phyloP scores from a whole-genome alignment of 352 stramenopile species.

The Globisporangium solare region DNA sequence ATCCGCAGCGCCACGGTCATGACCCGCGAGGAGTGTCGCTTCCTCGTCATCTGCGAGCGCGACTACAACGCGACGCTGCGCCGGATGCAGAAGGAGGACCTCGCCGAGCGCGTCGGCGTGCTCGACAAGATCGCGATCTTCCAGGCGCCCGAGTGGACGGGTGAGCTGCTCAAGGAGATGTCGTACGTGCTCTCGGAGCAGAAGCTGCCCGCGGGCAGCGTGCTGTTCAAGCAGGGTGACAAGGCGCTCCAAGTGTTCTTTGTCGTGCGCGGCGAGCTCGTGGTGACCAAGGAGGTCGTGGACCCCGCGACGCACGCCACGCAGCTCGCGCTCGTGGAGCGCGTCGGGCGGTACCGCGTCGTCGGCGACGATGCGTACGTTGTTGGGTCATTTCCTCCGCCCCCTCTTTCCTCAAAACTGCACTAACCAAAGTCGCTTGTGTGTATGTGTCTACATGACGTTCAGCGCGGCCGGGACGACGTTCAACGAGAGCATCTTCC shows the following conservation, averaged over 20 bases:
- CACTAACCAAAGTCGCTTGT: background rate
- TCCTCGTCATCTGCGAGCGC: constrained; percentile 69
- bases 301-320: constrained; percentile 28
- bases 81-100: constrained; percentile 67
- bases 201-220: constrained; percentile 34
- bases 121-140: constrained; percentile 70
- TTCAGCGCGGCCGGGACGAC: constrained; percentile 46
- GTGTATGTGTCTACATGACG: background rate
- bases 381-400: too few relatives aligned
- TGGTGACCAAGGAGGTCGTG: constrained; percentile 45
- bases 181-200: constrained; percentile 69
- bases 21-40: constrained; percentile 48
- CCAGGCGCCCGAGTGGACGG: constrained; percentile 69
- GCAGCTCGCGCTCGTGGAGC: constrained; percentile 50
- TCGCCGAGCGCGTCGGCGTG: constrained; percentile 47
- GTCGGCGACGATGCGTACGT: constrained; percentile 72
- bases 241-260: constrained; percentile 66
- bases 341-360: constrained; percentile 52
- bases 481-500: constrained; percentile 65
- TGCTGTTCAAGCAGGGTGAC: constrained; percentile 57
- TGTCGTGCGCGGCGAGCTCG: constrained; percentile 58
- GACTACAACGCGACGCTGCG: constrained; percentile 72
- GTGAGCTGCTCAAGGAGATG: constrained; percentile 63
- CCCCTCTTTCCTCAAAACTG: too few relatives aligned
- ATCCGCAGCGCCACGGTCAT: constrained; percentile 67